Evolutionary conservation across 257 asterid genomes (phyloP).

Genomic region (Handroanthus guayacan): DNA sequence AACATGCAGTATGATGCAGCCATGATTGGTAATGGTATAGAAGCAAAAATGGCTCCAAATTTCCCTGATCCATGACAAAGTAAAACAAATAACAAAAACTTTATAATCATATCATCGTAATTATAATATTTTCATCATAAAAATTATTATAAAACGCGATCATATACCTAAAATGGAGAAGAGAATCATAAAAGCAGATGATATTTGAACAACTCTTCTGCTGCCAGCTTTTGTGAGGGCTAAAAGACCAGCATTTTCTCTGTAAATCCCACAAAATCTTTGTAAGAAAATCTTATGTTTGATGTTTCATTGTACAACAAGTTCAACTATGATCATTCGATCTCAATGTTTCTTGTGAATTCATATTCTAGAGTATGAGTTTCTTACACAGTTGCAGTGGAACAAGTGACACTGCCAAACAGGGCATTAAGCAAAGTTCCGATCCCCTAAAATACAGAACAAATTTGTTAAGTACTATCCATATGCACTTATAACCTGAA

Average conservation of each 20-base stretch:
- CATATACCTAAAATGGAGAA: constrained; percentile 75
- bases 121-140: neutral
- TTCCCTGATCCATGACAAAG: constrained; percentile 56
- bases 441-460: constrained; percentile 54
- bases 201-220: constrained; percentile 76
- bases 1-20: constrained; percentile 79
- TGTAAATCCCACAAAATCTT: constrained; percentile 26
- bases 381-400: constrained; percentile 70
- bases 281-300: neutral
- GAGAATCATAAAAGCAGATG: constrained; percentile 75
- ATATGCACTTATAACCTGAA: neutral
- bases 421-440: constrained; percentile 73
- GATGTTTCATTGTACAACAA: neutral
- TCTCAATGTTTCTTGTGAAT: neutral
- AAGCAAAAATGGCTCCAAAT: constrained; percentile 76
- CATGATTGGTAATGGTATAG: constrained; percentile 75
- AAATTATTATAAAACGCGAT: neutral
- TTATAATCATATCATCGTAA: neutral
- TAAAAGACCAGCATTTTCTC: constrained; percentile 84
- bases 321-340: neutral
- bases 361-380: neutral
- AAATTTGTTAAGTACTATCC: neutral
- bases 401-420: constrained; percentile 73
- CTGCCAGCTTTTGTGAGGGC: constrained; percentile 85
- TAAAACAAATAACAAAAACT: neutral